These are phyloP conservation scores for Hemileia vastatrix DNA, from an alignment of 1,284 basidiomycete genomes.

Conservation along the genomic window DNA sequence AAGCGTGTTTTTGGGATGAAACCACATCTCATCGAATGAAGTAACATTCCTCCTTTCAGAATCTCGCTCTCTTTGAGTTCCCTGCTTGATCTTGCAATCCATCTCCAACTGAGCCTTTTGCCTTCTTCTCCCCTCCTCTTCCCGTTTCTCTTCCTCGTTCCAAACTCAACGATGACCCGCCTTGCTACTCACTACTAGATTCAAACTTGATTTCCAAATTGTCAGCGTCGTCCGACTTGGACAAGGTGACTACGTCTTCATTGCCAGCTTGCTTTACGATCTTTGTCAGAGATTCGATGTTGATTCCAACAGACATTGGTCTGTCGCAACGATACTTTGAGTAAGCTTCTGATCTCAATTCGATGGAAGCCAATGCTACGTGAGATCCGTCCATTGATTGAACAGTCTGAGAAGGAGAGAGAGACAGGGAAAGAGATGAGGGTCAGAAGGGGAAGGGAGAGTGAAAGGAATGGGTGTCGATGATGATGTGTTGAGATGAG, in stretches of 20 bases:
- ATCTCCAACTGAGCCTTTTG: too few species aligned
- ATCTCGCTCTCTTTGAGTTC: too few species aligned
- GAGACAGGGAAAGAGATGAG: too few species aligned
- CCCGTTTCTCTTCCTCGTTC: too few species aligned
- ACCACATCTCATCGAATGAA: too few species aligned
- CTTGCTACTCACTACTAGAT: conserved; percentile 72
- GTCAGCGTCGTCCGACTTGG: conserved; percentile 84
- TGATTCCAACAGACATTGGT: conserved; percentile 66
- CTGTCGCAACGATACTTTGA: conserved; percentile 79
- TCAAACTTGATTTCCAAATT: conserved; percentile 82
- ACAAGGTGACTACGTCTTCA: conserved; percentile 83
- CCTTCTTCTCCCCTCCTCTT: too few species aligned
- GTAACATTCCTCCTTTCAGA: too few species aligned
- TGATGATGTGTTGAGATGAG: too few species aligned
- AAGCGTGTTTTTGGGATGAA: too few species aligned
- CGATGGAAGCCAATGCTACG: conserved; percentile 84
- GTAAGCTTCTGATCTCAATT: conserved; percentile 67
- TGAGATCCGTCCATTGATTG: conserved; percentile 99
- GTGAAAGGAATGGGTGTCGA: background rate
- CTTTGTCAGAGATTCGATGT: conserved; percentile 75
- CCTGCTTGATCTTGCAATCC: too few species aligned
- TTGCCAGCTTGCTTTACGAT: conserved; percentile 96
- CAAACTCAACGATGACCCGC: too few species aligned
- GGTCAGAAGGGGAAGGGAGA: conserved; percentile 2
- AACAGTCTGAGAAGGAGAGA: conserved; percentile 56